Conservation (phyloP, 306 rosid species). For the Castanospermum australe region DNA sequence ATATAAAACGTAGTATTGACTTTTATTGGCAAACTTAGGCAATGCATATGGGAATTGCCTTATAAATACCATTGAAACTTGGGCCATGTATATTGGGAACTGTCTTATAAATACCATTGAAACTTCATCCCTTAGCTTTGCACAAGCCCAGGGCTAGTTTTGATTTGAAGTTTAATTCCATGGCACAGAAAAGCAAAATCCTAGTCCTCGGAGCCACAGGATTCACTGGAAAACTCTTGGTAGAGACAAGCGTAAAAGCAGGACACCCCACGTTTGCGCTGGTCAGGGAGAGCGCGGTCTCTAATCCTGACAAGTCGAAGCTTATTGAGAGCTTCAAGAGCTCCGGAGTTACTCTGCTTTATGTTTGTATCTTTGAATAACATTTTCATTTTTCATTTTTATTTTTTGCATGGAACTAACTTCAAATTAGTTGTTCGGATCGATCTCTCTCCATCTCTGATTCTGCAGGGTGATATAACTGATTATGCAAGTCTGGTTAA, state of each 20-base stretch:
- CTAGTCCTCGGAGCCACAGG: background rate
- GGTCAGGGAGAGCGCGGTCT: conserved; percentile 1
- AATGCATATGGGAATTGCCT: no score
- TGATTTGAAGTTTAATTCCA: background rate
- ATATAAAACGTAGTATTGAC: no score
- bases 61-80: no score
- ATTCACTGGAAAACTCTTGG: background rate
- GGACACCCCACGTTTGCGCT: conserved; percentile 15
- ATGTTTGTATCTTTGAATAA: background rate
- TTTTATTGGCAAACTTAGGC: no score
- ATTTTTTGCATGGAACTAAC: background rate
- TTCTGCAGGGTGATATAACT: background rate
- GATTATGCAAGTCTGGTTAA: background rate
- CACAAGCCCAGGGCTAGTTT: background rate
- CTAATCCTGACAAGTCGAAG: background rate
- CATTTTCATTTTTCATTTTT: background rate
- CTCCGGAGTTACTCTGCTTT: background rate
- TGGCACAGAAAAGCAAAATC: conserved; percentile 8
- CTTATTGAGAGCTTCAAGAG: conserved; percentile 9
- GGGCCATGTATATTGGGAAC: no score
- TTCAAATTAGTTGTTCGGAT: background rate
- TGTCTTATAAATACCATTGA: no score
- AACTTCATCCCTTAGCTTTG: no score
- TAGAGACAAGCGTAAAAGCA: background rate
- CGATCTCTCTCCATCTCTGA: background rate